Base-by-base conservation (phyloP, 1,284 basidiomycete genomes). In the Rhodotorula sp. region DNA sequence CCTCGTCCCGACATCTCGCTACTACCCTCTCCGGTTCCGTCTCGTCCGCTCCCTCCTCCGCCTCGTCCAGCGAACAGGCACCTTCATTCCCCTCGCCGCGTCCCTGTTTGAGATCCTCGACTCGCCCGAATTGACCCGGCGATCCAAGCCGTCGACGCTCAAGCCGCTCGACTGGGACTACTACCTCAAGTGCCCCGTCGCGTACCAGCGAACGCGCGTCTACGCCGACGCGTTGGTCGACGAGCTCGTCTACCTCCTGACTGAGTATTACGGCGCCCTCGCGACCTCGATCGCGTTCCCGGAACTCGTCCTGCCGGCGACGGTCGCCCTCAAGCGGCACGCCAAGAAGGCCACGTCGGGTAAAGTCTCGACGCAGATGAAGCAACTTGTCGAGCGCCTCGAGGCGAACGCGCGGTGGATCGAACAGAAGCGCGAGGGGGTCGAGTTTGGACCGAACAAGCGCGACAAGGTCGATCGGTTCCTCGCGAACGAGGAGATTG, bases 151-250 rank as follows among this genome's bases (percentile, higher is more conserved):
- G 57, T 90, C 91, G n/a, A 95, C 93, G 0, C 84, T 97, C 49
- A 88, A 89, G 68, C 92, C 95, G 0, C 85, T 99, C 59, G 93
- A 97, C 81, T 86, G 97, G 71, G 91, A 94, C 64, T 88, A 89
- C 53, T 85, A 89, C 70, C 91, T 99, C 78, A 90, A 93, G 48
- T 88, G 89, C 24, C 94, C 95, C 0, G 88, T 90, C 57, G 88
- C 91, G 73, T 97, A 99, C 81, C 83, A 91, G 67, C 91, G 90
- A 78, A 98, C 95, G 3, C 87, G 90, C 24, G 87, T 95, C 45
- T 95, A 95, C 81, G 84, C 86, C 67, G 94, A 95, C 78, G 88
- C 87, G 8, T 82, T 98, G 45, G 85, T 88, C 3, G 93, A 97
- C 68, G 96, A 98, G 81, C 84, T 88, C 26, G 80, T 85, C 8